These are phyloP conservation scores for Gynandropsis gynandra DNA, from an alignment of 345 rosid species.

Conservation along the genomic window DNA sequence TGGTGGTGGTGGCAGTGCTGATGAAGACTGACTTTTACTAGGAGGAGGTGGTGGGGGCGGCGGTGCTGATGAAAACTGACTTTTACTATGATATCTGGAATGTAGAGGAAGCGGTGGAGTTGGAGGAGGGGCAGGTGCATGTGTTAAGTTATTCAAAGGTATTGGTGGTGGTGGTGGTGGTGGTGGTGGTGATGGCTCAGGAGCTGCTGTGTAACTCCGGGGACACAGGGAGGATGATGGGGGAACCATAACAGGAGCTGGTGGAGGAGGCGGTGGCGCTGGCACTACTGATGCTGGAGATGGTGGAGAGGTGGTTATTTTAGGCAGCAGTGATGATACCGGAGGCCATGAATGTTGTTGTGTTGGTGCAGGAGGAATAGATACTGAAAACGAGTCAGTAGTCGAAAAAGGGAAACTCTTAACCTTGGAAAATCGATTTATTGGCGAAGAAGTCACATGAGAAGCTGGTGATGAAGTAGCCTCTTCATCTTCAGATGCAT, in stretches of 20 bases:
- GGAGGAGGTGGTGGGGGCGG: constrained; percentile 28
- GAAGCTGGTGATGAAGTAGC: constrained; percentile 18
- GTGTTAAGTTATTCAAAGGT: not conserved
- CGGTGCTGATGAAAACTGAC: too few species aligned
- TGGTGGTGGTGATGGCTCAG: constrained; percentile 18
- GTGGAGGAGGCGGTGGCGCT: constrained; percentile 17
- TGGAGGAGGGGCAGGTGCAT: constrained; percentile 17
- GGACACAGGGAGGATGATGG: constrained; percentile 17
- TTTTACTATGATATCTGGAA: not conserved
- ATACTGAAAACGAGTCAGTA: constrained; percentile 6
- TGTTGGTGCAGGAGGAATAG: constrained; percentile 18
- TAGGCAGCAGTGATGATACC: constrained; percentile 16
- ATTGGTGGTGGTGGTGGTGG: constrained; percentile 10
- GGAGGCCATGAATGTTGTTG: constrained; percentile 15
- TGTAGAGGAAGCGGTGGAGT: constrained; percentile 18
- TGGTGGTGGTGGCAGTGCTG: constrained; percentile 21
- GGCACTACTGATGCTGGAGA: constrained; percentile 13
- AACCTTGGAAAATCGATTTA: too few species aligned
- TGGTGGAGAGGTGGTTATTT: constrained; percentile 10
- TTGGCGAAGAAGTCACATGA: too few species aligned
- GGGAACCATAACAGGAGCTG: constrained; percentile 5
- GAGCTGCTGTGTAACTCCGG: constrained; percentile 11
- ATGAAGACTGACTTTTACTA: constrained; percentile 21
- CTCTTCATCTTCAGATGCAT: constrained; percentile 38
- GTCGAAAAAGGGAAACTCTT: too few species aligned